Base-by-base conservation (phyloP, 345 rosid species). In the Rhodomyrtus tomentosa region DNA sequence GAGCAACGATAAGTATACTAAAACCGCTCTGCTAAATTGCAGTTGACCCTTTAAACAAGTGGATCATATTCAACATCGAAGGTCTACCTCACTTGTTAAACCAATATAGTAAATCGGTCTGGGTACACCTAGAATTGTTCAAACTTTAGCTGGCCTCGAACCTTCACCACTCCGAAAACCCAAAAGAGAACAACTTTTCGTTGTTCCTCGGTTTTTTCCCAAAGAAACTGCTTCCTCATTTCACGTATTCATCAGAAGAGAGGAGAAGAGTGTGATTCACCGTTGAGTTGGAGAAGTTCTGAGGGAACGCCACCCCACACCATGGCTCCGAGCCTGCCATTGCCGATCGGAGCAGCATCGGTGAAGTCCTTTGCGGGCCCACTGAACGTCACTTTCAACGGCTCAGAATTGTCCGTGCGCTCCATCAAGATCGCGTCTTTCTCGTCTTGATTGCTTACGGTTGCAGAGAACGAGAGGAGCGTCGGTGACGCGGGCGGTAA, bases 251-350 rank as follows among this genome's bases (percentile, higher is more conserved):
- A 40, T 18, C 54, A 56, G 50, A 68, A 15, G 38, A 20, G 40
- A 29, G 45, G 50, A 51, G 38, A 42, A 40, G 27, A 4, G 84
- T 22, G 84, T 22, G n/a, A 27, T 81, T 38, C 11, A 96, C 98
- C 98, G 16, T 95, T 94, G 89, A 96, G 92, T 88, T 94, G 95
- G 79, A 96, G 87, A 85, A 88, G 90, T 82, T 95, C 98, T 11
- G 95, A 87, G 6, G 93, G 85, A 86, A 92, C 93, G 12, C 98
- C 98, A 55, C 98, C 99, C 98, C 96, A 95, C 54, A 97, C 88
- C 94, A 95, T 95, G 50, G 98, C 99, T 51, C 98, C 99, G 22
- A 97, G 87, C 18, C 98, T 95, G 40, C 98, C 98, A 91, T 97
- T 97, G 0, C 98, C 98, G 48, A 95, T 89, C 14, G 98, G 98